Conservation (phyloP, 2,329 filamentous ascomycete genomes). For the Pyrenophora seminiperda region DNA sequence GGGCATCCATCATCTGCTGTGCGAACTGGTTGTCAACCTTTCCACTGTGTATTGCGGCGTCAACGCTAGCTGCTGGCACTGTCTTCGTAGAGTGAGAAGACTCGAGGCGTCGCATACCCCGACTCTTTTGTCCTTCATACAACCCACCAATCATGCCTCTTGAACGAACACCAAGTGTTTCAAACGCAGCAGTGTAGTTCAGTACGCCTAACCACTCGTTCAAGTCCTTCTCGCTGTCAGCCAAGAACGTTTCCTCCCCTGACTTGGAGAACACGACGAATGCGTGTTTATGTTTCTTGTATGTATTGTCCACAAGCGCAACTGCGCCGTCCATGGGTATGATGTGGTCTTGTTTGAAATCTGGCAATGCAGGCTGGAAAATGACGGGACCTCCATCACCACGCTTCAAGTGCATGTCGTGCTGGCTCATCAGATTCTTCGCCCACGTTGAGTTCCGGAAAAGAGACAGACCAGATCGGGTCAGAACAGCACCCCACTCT, state of each 20-base stretch:
- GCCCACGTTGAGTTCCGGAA: conserved; percentile 94
- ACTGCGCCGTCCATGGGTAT: conserved; percentile 95
- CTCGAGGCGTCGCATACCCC: conserved; percentile 73
- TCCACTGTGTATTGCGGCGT: conserved; percentile 73
- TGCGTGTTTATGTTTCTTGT: conserved; percentile 94
- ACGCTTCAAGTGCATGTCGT: conserved; percentile 79
- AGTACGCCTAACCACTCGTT: conserved; percentile 97
- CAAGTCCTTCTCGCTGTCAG: conserved; percentile 87
- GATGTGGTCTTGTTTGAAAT: conserved; percentile 91
- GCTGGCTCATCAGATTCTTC: conserved; percentile 86
- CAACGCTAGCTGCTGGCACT: conserved; percentile 73
- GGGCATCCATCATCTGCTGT: conserved; percentile 81
- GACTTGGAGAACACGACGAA: conserved; percentile 84
- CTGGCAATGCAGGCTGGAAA: conserved; percentile 85
- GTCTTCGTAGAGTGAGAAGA: conserved; percentile 60
- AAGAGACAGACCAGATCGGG: conserved; percentile 95
- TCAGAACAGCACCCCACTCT: conserved; percentile 96
- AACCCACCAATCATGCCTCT: conserved; percentile 82
- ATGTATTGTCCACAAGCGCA: conserved; percentile 80
- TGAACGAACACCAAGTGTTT: conserved; percentile 88
- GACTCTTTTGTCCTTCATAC: conserved; percentile 79
- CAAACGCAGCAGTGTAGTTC: conserved; percentile 94
- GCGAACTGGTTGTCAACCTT: conserved; percentile 81
- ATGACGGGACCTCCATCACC: conserved; percentile 79
- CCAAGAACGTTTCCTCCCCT: conserved; percentile 88